Evolutionary conservation across 2,329 filamentous ascomycete species (phyloP), one percentile per base, ranked within the genome.

Genomic region (Ophiocordyceps camponoti-saundersi): DNA sequence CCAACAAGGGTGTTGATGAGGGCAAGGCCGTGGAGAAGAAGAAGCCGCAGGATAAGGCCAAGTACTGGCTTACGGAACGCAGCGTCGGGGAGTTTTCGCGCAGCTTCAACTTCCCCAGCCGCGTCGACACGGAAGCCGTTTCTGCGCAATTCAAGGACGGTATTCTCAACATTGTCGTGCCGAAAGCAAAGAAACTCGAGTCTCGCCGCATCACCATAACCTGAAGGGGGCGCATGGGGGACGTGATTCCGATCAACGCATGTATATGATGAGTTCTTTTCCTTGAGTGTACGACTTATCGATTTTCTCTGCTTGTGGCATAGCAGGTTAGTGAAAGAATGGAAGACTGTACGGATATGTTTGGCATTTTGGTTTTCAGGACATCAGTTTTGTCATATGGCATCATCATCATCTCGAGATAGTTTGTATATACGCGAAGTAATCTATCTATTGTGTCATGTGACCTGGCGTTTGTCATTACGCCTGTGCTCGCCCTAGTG

Each of bases 61-160:
- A 77, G 64, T 89, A 80, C 71, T 90, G 84, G 85, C 67, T 80
- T 51, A 69, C 70, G 34, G 80, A 85, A 65, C 77, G 79, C 54
- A 73, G 70, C 50, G 65, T 80, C 48, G 81, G 81, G 59, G 72
- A 79, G 53, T 86, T 85, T 65, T 70, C 74, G 44, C 75, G 82
- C 52, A 75, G 70, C 49, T 85, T 85, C 66, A 75, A 67, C 60
- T 85, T 86, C 67, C 78, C 80, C 1, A 63, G 64, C 46, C 73
- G 72, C 26, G 71, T 86, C 50, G 77, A 83, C 56, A 72, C 76
- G 55, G 75, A 79, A 16, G 63, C 56, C 3, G 80, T 86, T 47
- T 68, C 62, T 42, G 82, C 82, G 45, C 69, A 59, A 47, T 73
- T 85, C 54, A 73, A 76, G 61, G 73, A 85, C 50, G 82, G 82